These are phyloP conservation scores for Yarrowia divulgata DNA, from an alignment of 805 yeast species.

Conservation along the genomic window DNA sequence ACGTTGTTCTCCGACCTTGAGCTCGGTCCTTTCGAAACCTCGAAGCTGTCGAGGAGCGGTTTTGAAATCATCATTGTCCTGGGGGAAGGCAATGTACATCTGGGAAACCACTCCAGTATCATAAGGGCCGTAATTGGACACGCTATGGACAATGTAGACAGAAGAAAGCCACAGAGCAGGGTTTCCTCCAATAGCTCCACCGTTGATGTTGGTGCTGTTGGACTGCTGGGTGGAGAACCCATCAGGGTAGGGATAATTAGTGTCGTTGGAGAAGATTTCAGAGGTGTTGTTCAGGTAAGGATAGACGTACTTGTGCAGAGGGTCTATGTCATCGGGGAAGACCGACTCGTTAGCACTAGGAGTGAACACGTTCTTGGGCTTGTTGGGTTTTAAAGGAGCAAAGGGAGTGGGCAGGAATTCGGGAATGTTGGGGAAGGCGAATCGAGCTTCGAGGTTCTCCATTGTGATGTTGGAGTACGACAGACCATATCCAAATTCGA, in stretches of 20 bases:
- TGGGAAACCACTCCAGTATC: constrained; percentile 61
- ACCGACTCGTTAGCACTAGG: constrained; percentile 55
- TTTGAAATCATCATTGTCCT: constrained; percentile 52
- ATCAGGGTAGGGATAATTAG: constrained; percentile 47
- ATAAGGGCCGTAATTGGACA: constrained; percentile 58
- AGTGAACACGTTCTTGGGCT: constrained; percentile 17
- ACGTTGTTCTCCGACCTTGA: constrained; percentile 54
- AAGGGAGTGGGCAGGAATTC: constrained; percentile 54
- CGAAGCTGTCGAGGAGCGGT: constrained; percentile 62
- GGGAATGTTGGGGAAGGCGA: constrained; percentile 56
- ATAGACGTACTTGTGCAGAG: constrained; percentile 63
- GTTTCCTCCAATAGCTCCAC: constrained; percentile 64
- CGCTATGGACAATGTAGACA: constrained; percentile 56
- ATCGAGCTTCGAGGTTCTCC: constrained; percentile 53
- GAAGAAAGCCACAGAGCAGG: constrained; percentile 64
- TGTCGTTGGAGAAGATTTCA: neutral
- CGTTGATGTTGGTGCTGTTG: constrained; percentile 44
- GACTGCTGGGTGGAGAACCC: constrained; percentile 1
- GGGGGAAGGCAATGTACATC: constrained; percentile 58
- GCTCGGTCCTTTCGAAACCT: constrained; percentile 63
- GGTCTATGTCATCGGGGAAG: constrained; percentile 59
- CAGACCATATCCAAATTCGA: constrained; percentile 68
- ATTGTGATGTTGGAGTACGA: constrained; percentile 58
- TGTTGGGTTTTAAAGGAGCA: constrained; percentile 11
- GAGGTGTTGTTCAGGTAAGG: constrained; percentile 50